Percentiles rank a stretch among this genome's conserved stretches.
Conservation (phyloP, 2,329 filamentous ascomycete species). For the Lasiodiplodia sp. region DNA sequence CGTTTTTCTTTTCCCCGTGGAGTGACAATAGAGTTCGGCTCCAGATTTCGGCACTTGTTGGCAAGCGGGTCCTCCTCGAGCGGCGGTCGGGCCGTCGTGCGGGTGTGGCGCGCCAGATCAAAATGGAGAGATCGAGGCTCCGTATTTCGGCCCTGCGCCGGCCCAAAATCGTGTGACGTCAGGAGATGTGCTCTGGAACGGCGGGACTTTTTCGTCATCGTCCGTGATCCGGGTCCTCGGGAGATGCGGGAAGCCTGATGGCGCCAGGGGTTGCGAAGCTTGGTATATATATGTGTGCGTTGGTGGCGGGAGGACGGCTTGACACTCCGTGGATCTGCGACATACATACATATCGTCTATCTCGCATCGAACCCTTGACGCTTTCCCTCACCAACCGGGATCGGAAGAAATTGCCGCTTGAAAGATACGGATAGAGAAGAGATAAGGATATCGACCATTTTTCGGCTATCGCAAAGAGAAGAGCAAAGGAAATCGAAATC, state of each 20-base stretch:
- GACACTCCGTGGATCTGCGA: background rate
- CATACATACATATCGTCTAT: slow-evolving; percentile 4
- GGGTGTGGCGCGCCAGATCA: background rate
- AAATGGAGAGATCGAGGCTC: background rate
- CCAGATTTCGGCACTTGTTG: slow-evolving; percentile 23
- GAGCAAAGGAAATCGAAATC: background rate
- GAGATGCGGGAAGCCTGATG: background rate
- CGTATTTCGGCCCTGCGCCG: background rate
- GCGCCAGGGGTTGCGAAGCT: background rate
- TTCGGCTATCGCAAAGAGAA: background rate
- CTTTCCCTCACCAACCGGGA: background rate
- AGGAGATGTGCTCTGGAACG: background rate
- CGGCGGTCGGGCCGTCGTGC: background rate
- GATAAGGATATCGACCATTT: background rate
- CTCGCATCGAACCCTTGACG: background rate
- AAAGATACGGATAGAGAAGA: background rate
- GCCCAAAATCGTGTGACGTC: slow-evolving; percentile 10
- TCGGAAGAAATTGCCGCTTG: background rate
- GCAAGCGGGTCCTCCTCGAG: background rate
- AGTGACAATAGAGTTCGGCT: slow-evolving; percentile 23
- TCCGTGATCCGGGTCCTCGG: background rate
- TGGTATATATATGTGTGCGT: slow-evolving; percentile 1
- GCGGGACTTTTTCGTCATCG: background rate
- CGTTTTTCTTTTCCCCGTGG: background rate
- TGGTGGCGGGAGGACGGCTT: background rate